phyloP scores from a whole-genome alignment of 1,284 basidiomycete genomes.

The Tilletiopsis washingtonensis region DNA sequence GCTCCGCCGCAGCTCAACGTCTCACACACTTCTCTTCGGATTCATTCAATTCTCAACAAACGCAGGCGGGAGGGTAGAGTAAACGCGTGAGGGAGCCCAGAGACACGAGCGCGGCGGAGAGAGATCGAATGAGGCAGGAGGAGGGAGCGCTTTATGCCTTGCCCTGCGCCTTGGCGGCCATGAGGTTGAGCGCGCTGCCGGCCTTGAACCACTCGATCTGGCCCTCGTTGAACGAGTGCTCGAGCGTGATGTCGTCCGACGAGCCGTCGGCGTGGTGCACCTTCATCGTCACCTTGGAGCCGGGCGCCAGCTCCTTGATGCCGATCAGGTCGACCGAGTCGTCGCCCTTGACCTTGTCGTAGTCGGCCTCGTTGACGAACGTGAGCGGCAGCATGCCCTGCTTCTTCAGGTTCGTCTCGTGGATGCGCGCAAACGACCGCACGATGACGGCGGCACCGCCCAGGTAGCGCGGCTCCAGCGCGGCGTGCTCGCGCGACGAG shows the following conservation, averaged over 20 bases:
- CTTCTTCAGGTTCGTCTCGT: slow-evolving; percentile 88
- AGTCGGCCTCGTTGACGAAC: slow-evolving; percentile 42
- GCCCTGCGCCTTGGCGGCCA: slow-evolving; percentile 36
- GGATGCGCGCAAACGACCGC: slow-evolving; percentile 94
- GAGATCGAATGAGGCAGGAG: no score
- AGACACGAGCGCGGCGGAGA: no score
- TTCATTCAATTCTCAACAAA: no score
- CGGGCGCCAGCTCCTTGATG: slow-evolving; percentile 39
- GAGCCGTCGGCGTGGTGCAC: slow-evolving; percentile 44
- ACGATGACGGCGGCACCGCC: slow-evolving; percentile 92
- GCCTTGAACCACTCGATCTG: slow-evolving; percentile 47
- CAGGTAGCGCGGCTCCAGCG: slow-evolving; percentile 92
- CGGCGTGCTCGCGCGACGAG: slow-evolving; percentile 94
- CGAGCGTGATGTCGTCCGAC: slow-evolving; percentile 40
- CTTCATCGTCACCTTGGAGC: slow-evolving; percentile 36
- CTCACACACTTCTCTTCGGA: no score
- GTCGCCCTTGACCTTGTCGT: slow-evolving; percentile 41
- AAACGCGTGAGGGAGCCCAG: no score
- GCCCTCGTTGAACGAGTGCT: slow-evolving; percentile 44
- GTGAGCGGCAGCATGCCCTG: slow-evolving; percentile 44
- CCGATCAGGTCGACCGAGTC: slow-evolving; percentile 41
- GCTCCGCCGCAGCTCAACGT: no score
- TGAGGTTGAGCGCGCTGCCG: slow-evolving; percentile 44
- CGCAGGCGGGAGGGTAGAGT: no score
- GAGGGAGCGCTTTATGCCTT: no score